A percentile compares a stretch with the other conserved stretches of the same genome.
Conservation (phyloP, 2,329 filamentous ascomycete genomes). For the Epichloe hybrida region DNA sequence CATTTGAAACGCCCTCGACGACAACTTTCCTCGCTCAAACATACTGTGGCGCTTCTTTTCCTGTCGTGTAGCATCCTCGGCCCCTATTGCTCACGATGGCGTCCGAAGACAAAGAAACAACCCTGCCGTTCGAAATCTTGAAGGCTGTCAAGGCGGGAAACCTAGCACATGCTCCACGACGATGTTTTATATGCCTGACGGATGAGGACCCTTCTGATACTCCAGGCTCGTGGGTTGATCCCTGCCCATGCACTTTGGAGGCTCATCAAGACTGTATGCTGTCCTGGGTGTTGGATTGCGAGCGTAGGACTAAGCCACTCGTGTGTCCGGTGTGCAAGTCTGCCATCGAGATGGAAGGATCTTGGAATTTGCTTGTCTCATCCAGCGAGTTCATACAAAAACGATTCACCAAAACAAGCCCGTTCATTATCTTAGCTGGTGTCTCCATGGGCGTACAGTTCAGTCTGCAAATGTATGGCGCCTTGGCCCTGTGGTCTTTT, state of each 20-base stretch:
- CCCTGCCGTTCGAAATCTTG: slow-evolving; percentile 7
- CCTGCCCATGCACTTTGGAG: slow-evolving; percentile 80
- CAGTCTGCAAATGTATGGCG: slow-evolving; percentile 40
- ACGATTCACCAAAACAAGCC: slow-evolving; percentile 37
- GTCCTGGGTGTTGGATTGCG: slow-evolving; percentile 86
- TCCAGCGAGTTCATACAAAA: slow-evolving; percentile 45
- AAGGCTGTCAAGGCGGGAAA: slow-evolving; percentile 8
- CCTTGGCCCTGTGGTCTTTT: slow-evolving; percentile 35
- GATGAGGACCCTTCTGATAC: slow-evolving; percentile 37
- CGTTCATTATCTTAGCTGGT: slow-evolving; percentile 53
- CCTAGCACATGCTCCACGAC: slow-evolving; percentile 20
- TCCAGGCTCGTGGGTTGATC: slow-evolving; percentile 59
- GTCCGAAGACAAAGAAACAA: background rate
- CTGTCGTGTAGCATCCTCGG: background rate
- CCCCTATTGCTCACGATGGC: background rate
- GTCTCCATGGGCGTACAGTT: slow-evolving; percentile 34
- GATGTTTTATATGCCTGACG: slow-evolving; percentile 51
- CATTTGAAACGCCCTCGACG: background rate
- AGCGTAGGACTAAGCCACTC: slow-evolving; percentile 52
- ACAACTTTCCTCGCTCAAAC: background rate
- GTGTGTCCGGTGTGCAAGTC: slow-evolving; percentile 83
- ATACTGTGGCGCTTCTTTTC: background rate
- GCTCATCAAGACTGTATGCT: slow-evolving; percentile 85
- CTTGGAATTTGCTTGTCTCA: slow-evolving; percentile 59
- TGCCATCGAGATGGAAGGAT: slow-evolving; percentile 62